Percentiles rank a stretch among this genome's conserved stretches.
Conservation (phyloP, 306 rosid genomes). For the Prunus padus region DNA sequence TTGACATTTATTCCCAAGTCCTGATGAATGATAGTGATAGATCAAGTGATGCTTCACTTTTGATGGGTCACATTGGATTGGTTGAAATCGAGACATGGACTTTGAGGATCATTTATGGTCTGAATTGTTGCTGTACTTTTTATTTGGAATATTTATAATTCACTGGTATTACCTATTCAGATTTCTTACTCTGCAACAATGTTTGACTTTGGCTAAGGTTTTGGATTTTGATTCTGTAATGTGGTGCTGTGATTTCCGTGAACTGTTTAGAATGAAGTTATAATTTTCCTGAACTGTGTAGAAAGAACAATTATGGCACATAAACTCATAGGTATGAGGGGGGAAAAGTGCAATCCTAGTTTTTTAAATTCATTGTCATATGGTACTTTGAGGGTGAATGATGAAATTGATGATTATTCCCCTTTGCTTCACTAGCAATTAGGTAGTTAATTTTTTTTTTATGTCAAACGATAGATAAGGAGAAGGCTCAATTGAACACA, state of each 20-base stretch:
- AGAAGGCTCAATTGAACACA: constrained; percentile 1
- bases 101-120: not conserved
- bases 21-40: not conserved
- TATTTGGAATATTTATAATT: not conserved
- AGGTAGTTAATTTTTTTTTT: not conserved
- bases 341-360: not conserved
- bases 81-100: not conserved
- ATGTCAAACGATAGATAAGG: not conserved
- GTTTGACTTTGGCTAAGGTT: not conserved
- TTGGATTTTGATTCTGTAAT: not conserved
- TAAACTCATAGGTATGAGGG: not conserved
- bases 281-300: not conserved
- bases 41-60: not conserved
- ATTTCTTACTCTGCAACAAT: not conserved
- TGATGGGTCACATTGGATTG: not conserved
- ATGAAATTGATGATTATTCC: not conserved
- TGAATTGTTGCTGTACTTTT: not conserved
- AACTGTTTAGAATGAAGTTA: not conserved
- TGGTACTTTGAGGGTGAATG: constrained; percentile 2
- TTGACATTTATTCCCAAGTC: not conserved
- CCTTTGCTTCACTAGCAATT: not conserved
- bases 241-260: not conserved
- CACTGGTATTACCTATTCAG: not conserved
- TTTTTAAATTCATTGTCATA: not conserved
- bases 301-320: not conserved